phyloP scores from a whole-genome alignment of 2,329 filamentous ascomycete genomes.

The Cyanodermella asteris region DNA sequence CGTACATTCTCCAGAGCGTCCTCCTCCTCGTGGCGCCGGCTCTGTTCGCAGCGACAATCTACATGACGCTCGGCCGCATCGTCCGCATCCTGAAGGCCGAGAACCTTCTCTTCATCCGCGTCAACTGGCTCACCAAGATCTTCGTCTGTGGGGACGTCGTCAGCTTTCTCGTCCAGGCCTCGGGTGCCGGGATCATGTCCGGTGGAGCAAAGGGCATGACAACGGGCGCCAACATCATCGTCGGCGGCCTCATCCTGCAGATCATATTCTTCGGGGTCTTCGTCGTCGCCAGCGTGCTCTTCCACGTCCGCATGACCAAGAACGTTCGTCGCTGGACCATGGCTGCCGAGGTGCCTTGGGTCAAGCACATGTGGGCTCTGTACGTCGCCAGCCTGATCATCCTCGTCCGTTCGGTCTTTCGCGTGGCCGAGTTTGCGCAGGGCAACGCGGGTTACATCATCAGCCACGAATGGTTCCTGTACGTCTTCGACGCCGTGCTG shows the following conservation, averaged over 20 bases:
- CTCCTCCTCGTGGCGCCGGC: constrained; percentile 13
- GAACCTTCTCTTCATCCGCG: constrained; percentile 4
- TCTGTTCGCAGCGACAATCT: constrained; percentile 13
- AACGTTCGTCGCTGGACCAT: neutral
- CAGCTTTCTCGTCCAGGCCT: constrained; percentile 6
- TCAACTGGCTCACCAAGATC: constrained; percentile 4
- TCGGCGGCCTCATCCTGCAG: constrained; percentile 7
- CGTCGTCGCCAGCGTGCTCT: constrained; percentile 4
- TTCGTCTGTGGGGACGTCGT: constrained; percentile 7
- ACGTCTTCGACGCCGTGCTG: constrained; percentile 22
- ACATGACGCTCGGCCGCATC: constrained; percentile 12
- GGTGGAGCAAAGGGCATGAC: constrained; percentile 1
- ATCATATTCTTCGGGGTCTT: constrained; percentile 7
- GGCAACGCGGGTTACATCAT: constrained; percentile 21
- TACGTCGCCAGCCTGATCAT: constrained; percentile 20
- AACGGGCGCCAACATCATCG: constrained; percentile 5
- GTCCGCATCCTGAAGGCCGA: constrained; percentile 8
- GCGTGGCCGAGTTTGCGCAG: constrained; percentile 26
- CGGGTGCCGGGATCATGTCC: constrained; percentile 6
- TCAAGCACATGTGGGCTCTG: constrained; percentile 12
- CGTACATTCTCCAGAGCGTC: constrained; percentile 9
- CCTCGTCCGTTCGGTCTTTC: constrained; percentile 23
- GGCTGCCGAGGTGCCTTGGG: constrained; percentile 11
- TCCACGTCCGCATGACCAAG: constrained; percentile 3
- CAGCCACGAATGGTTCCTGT: constrained; percentile 20